phyloP scores from a whole-genome alignment of 2,329 filamentous ascomycete species.

The Cladophialophora chaetospira region DNA sequence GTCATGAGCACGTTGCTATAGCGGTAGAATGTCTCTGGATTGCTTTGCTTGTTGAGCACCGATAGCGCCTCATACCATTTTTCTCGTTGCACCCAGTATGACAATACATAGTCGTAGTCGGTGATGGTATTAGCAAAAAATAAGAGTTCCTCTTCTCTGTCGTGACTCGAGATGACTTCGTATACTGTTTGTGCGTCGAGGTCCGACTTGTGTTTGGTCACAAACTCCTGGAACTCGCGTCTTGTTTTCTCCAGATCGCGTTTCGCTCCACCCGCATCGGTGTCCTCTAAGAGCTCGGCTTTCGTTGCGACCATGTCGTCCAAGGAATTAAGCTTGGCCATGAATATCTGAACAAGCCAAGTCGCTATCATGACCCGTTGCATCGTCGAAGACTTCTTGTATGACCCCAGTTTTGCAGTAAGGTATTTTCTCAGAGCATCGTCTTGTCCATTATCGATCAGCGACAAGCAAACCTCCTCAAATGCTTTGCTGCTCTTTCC shows the following conservation, averaged over 20 bases:
- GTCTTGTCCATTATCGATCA: slow-evolving; percentile 87
- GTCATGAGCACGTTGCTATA: slow-evolving; percentile 97
- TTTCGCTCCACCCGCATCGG: slow-evolving; percentile 70
- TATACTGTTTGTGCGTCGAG: slow-evolving; percentile 91
- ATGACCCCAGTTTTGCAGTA: slow-evolving; percentile 74
- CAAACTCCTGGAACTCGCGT: slow-evolving; percentile 85
- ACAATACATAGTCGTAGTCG: slow-evolving; percentile 91
- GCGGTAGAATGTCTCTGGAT: slow-evolving; percentile 90
- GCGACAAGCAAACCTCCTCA: slow-evolving; percentile 87
- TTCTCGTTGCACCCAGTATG: slow-evolving; percentile 96
- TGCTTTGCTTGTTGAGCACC: slow-evolving; percentile 89
- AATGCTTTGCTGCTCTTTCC: slow-evolving; percentile 96
- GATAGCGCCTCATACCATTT: slow-evolving; percentile 83
- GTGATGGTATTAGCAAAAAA: slow-evolving; percentile 86
- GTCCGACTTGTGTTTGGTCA: slow-evolving; percentile 79
- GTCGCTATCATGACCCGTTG: slow-evolving; percentile 92
- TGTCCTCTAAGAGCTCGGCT: slow-evolving; percentile 73
- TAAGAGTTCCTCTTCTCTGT: slow-evolving; percentile 86
- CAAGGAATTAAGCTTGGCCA: slow-evolving; percentile 92
- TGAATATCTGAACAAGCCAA: slow-evolving; percentile 94
- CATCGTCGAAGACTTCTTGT: slow-evolving; percentile 85
- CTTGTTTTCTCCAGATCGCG: slow-evolving; percentile 71
- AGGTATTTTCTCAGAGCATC: slow-evolving; percentile 91
- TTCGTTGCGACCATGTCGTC: slow-evolving; percentile 93
- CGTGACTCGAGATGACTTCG: slow-evolving; percentile 93